Percentiles rank a stretch among this genome's conserved stretches.
These are phyloP conservation scores for Mollisiaceae sp. DNA, from an alignment of 2,329 filamentous ascomycete species.

Conservation along the genomic window DNA sequence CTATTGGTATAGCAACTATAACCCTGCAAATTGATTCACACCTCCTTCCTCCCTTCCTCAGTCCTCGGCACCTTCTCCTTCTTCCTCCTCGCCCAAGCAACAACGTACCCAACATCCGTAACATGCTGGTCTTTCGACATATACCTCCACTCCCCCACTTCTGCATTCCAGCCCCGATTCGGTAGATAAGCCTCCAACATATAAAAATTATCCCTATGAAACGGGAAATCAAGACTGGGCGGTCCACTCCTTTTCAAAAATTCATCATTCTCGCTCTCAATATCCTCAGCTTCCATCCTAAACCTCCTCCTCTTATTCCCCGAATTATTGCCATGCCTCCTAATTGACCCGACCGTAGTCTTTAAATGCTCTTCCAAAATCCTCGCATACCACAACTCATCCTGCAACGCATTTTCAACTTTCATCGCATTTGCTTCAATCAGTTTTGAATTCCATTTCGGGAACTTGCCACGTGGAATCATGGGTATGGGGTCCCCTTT, in stretches of 20 bases:
- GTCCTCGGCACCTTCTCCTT: constrained; percentile 1
- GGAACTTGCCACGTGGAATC: constrained; percentile 52
- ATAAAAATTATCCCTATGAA: constrained; percentile 62
- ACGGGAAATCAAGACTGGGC: constrained; percentile 57
- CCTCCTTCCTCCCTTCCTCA: neutral
- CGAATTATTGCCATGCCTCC: constrained; percentile 54
- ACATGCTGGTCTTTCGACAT: constrained; percentile 29
- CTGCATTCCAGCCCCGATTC: constrained; percentile 57
- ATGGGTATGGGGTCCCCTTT: constrained; percentile 56
- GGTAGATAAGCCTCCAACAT: constrained; percentile 63
- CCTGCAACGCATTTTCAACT: constrained; percentile 51
- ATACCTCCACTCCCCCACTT: constrained; percentile 55
- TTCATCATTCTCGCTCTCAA: constrained; percentile 50
- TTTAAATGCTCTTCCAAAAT: constrained; percentile 55
- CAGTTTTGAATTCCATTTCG: constrained; percentile 56
- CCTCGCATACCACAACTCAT: constrained; percentile 56
- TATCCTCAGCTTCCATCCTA: constrained; percentile 52
- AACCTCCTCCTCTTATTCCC: constrained; percentile 53
- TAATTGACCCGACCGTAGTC: constrained; percentile 52
- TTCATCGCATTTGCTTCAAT: constrained; percentile 49
- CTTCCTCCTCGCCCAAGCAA: constrained; percentile 25
- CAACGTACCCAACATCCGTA: constrained; percentile 28
- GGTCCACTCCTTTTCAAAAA: constrained; percentile 59
- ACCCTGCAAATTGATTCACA: too few species aligned
- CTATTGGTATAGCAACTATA: too few species aligned